Evolutionary conservation across 176 grass and related monocot species (phyloP).

Genomic region (Oryza brachyantha): DNA sequence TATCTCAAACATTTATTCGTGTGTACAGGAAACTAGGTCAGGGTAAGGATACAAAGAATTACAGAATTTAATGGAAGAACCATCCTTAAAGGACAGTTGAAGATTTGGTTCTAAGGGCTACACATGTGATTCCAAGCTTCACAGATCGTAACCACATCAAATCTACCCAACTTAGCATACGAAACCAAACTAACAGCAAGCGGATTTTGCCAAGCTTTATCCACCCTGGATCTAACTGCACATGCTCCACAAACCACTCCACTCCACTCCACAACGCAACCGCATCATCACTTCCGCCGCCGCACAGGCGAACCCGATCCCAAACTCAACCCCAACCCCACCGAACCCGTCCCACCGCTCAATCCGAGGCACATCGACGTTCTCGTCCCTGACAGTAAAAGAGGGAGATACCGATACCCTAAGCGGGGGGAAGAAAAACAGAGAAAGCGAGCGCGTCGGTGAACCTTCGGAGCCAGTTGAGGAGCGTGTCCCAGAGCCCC

Average conservation of each 20-base stretch:
- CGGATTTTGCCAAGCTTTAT: not conserved
- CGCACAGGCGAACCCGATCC: not conserved
- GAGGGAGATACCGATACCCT: not conserved
- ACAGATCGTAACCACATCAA: not conserved
- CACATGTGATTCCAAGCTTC: not conserved
- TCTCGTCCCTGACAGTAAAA: not conserved
- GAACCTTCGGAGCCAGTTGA: constrained; percentile 97
- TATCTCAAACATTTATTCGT: not conserved
- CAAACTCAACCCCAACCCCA: not conserved
- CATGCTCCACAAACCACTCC: not conserved
- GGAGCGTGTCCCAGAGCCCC: constrained; percentile 87
- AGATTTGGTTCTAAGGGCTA: not conserved
- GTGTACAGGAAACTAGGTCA: not conserved
- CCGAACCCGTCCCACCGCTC: not conserved
- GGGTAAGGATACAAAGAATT: not conserved
- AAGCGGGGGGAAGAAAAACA: not conserved
- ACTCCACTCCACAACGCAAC: not conserved
- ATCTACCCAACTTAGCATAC: not conserved
- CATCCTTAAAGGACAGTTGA: not conserved
- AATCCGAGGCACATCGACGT: not conserved
- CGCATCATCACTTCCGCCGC: not conserved
- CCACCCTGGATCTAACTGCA: constrained; percentile 33
- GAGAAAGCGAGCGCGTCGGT: not conserved
- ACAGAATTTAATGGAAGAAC: not conserved
- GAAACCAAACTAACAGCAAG: not conserved